A percentile compares a stretch with the other conserved stretches of the same genome.
These are phyloP conservation scores for Stephania cephalantha DNA, from an alignment of 164 flowering plant genomes.

Conservation along the genomic window DNA sequence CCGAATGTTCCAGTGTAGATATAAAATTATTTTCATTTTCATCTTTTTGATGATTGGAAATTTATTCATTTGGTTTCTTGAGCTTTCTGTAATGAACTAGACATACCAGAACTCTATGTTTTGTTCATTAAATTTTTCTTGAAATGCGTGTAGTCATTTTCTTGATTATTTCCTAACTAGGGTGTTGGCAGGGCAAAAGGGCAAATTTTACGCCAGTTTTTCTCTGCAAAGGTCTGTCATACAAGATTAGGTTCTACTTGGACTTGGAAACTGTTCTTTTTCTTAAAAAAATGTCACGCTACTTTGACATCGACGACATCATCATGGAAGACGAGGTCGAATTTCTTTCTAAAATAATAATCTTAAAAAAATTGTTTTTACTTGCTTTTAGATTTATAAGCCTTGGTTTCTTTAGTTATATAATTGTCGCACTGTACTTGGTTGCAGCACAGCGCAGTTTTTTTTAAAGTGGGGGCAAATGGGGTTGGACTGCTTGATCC, in stretches of 20 bases:
- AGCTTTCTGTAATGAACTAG: no score
- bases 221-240: neutral
- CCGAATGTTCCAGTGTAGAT: no score
- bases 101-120: no score
- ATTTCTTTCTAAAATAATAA: neutral
- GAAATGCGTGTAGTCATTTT: no score
- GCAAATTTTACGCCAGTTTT: no score
- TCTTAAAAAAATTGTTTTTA: neutral
- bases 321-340: conserved; percentile 74
- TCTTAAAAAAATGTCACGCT: conserved; percentile 39
- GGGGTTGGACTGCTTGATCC: conserved; percentile 84
- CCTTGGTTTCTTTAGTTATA: neutral
- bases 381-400: neutral
- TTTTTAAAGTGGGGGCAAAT: conserved; percentile 60
- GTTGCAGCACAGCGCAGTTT: conserved; percentile 53
- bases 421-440: neutral
- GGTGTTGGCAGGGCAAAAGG: no score
- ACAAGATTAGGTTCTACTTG: neutral
- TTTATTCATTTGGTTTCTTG: no score
- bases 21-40: no score
- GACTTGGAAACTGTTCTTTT: neutral
- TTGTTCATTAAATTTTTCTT: no score
- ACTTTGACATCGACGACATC: conserved; percentile 73
- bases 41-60: no score
- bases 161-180: no score